Conservation (phyloP, 2,329 filamentous ascomycete species). For the Hortaea sp. region DNA sequence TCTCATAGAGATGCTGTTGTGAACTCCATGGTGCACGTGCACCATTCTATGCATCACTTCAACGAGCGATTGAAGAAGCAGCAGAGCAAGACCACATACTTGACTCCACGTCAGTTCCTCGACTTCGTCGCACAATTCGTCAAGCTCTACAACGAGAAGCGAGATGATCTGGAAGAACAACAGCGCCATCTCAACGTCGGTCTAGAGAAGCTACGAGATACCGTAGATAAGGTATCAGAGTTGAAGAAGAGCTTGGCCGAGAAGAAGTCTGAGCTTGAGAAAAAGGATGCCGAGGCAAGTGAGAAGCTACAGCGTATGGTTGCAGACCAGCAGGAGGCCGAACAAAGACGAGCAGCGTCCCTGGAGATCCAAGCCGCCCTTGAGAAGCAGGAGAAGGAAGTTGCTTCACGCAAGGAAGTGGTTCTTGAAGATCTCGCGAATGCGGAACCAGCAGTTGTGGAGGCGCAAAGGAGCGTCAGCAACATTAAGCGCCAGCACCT, state of each 20-base stretch:
- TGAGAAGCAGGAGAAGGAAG: conserved; percentile 81
- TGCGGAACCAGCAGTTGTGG: conserved; percentile 84
- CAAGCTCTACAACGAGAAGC: conserved; percentile 94
- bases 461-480: conserved; percentile 91
- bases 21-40: conserved; percentile 98
- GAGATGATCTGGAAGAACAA: conserved; percentile 95
- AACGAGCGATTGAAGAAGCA: conserved; percentile 82
- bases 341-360: conserved; percentile 79
- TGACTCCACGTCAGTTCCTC: conserved; percentile 92
- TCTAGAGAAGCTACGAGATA: conserved; percentile 92
- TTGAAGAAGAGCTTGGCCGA: conserved; percentile 80
- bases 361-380: conserved; percentile 80
- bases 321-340: conserved; percentile 86
- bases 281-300: conserved; percentile 89
- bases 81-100: conserved; percentile 82
- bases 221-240: conserved; percentile 92
- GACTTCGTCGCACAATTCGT: conserved; percentile 98
- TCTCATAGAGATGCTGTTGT: conserved; percentile 85
- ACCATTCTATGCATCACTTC: conserved; percentile 86
- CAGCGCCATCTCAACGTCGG: conserved; percentile 97
- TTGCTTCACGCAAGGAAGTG: conserved; percentile 70
- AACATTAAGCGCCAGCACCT: conserved; percentile 97
- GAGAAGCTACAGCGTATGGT: conserved; percentile 97
- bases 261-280: conserved; percentile 87
- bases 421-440: conserved; percentile 79